Evolutionary conservation across 495 filamentous ascomycete genomes (phyloP), one percentile per base, ranked within the genome.

Genomic region (Chaetomium cochliodes): DNA sequence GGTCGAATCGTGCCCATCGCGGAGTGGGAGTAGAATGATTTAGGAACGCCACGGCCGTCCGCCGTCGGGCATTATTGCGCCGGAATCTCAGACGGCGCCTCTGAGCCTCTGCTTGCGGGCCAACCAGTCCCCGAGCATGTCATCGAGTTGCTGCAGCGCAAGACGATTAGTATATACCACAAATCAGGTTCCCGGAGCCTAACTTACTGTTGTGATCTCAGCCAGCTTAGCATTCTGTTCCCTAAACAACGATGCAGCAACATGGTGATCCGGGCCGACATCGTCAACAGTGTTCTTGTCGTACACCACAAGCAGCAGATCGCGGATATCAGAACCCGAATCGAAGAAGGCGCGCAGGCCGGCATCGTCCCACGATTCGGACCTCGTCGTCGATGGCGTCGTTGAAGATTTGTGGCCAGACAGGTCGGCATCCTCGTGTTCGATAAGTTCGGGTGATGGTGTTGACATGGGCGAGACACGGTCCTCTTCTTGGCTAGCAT

Each of bases 301-400:
- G 72, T 96, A 90, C 30, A 98, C 92, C 53, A 98, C 88, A 11
- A 93, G 82, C 59, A 97, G 84, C 72, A 98, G 81, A 72, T 98
- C 94, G 50, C 90, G 86, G 67, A 98, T 90, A 65, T 97, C 92
- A n/a, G 84, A 88, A 50, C 90, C 89, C 69, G 94, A 92, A 65
- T 98, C 93, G 68, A 98, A 87, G 77, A 96, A 98, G 22, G 90
- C 87, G 53, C 91, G 85, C 42, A 98, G 82, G 67, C 84, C 88
- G 64, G 87, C 82, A 74, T 97, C 94, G 68, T 88, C 92, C 94
- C 94, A 98, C 0, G 88, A 82, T 16, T 60, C 50, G 37, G 81
- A 76, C 57, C 72, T 71, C 18, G 74, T 72, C 54, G 75, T 69
- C 25, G 81, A 74, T 15, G 80, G 78, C 8, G 81, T 78, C 33